Conservation (phyloP, 148 eudicot species). For the Beta vulgaris region DNA sequence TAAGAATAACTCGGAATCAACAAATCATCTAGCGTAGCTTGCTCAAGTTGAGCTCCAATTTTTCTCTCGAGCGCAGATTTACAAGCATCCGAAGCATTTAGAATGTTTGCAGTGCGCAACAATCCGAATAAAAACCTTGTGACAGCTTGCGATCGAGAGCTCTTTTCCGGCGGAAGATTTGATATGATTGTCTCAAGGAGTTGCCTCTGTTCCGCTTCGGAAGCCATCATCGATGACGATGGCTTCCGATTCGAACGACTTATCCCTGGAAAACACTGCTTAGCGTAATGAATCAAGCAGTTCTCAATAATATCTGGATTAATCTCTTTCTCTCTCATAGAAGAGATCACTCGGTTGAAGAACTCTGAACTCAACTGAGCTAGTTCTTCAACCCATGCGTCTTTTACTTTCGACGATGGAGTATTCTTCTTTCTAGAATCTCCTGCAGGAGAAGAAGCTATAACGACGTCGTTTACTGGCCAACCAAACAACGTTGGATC, state of each 20-base stretch:
- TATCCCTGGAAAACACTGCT: constrained; percentile 65
- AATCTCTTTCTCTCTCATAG: constrained; percentile 52
- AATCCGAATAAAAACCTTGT: constrained; percentile 63
- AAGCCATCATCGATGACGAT: constrained; percentile 44
- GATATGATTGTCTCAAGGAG: constrained; percentile 53
- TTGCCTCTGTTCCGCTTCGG: constrained; percentile 75
- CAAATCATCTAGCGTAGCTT: constrained; percentile 79
- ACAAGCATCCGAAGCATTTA: constrained; percentile 48
- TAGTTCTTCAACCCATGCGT: constrained; percentile 75
- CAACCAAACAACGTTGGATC: constrained; percentile 87
- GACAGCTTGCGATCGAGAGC: constrained; percentile 35
- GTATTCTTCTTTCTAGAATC: not conserved
- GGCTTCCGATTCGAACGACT: constrained; percentile 47
- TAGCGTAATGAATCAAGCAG: constrained; percentile 64
- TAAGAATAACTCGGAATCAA: constrained; percentile 93
- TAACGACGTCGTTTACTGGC: constrained; percentile 55
- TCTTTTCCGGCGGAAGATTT: constrained; percentile 48
- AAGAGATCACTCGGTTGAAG: constrained; percentile 51
- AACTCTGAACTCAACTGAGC: constrained; percentile 43
- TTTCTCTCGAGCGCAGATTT: constrained; percentile 58
- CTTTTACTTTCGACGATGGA: constrained; percentile 8
- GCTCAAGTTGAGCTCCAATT: constrained; percentile 74
- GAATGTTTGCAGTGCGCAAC: constrained; percentile 67
- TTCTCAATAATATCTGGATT: constrained; percentile 65
- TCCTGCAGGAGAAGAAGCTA: not conserved